These are phyloP conservation scores for Cyberlindnera euphorbiiphila DNA, from an alignment of 805 yeast genomes.

Conservation along the genomic window DNA sequence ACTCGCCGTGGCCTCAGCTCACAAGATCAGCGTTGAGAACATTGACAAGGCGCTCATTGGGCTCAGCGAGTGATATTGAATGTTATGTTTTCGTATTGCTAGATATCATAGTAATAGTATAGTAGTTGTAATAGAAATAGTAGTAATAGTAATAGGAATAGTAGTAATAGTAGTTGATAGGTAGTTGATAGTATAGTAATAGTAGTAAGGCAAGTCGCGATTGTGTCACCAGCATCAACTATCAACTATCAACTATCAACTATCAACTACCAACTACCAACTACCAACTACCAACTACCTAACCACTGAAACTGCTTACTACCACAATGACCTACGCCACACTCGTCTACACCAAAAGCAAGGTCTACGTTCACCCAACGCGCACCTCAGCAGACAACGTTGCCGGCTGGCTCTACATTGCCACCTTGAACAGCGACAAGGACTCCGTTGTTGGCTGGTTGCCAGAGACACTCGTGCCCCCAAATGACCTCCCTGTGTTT, in stretches of 20 bases:
- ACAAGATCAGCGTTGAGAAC: conserved; percentile 19
- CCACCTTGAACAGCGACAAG: conserved; percentile 49
- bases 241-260: no score
- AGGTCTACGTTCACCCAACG: conserved; percentile 83
- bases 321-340: conserved; percentile 25
- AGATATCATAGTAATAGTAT: no score
- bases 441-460: conserved; percentile 66
- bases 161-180: no score
- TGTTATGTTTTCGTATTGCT: no score
- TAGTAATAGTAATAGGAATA: no score
- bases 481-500: conserved; percentile 45
- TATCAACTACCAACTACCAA: no score
- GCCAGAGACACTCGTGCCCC: conserved; percentile 50
- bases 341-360: conserved; percentile 48
- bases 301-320: no score
- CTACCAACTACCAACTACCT: no score
- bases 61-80: conserved; percentile 13
- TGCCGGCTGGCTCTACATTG: conserved; percentile 69
- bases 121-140: no score
- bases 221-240: no score
- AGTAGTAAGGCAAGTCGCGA: no score
- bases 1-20: conserved; percentile 11
- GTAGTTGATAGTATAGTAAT: no score
- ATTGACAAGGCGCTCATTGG: conserved; percentile 27
- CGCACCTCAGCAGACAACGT: conserved; percentile 70